A percentile compares a stretch with the other conserved stretches of the same genome.
phyloP scores from a whole-genome alignment of 2,329 filamentous ascomycete genomes.

The Penicillium sp. region DNA sequence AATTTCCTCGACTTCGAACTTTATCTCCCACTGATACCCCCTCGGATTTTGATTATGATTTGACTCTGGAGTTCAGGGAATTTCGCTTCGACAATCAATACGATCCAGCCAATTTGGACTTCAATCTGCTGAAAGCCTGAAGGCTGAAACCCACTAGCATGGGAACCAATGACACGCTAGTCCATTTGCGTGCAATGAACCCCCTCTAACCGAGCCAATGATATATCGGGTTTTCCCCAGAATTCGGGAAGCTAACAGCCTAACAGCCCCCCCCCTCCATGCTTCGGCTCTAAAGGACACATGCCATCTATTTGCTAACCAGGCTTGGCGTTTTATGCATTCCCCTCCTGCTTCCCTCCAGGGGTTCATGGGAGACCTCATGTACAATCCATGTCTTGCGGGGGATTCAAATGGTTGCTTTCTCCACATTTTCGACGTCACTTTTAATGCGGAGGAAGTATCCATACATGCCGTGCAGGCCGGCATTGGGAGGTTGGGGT shows the following conservation, averaged over 20 bases:
- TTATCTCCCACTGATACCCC: neutral
- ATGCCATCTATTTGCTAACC: neutral
- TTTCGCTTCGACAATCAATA: neutral
- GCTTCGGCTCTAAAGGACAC: slow-evolving; percentile 10
- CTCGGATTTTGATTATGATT: neutral
- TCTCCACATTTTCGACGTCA: slow-evolving; percentile 4
- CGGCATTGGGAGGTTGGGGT: slow-evolving; percentile 10
- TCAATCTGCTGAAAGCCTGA: slow-evolving; percentile 10
- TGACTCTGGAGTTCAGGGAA: neutral
- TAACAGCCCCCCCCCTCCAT: too few relatives aligned
- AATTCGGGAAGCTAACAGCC: slow-evolving; percentile 11
- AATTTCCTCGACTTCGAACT: neutral
- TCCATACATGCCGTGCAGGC: slow-evolving; percentile 10
- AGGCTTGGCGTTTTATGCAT: slow-evolving; percentile 16
- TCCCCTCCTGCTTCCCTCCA: neutral
- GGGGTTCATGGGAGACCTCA: neutral
- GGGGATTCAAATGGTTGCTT: neutral
- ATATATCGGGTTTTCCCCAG: neutral
- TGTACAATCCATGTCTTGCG: neutral
- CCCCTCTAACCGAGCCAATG: slow-evolving; percentile 28
- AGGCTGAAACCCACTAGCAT: slow-evolving; percentile 18
- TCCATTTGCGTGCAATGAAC: slow-evolving; percentile 8
- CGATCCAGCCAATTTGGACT: neutral
- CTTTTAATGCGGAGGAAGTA: neutral
- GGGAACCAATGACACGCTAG: slow-evolving; percentile 7